phyloP scores from a whole-genome alignment of 208 protist species.

The Balamuthia mandrillaris region DNA sequence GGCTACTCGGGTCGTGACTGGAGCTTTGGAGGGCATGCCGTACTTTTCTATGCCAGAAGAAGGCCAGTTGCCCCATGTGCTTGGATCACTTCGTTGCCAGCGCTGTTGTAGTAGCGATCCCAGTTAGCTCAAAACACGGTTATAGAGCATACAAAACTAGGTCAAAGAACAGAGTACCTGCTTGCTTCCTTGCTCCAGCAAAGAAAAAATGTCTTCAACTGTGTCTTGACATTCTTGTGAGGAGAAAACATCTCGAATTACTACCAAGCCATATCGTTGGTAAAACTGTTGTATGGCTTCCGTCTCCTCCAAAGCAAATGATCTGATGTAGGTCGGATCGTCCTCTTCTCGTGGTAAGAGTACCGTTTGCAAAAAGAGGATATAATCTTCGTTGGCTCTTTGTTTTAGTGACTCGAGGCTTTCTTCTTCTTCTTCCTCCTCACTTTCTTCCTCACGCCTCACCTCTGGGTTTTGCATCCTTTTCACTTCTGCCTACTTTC shows the following conservation, averaged over 20 bases:
- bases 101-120: not conserved
- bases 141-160: not conserved
- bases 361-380: too few species aligned
- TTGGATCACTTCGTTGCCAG: not conserved
- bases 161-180: not conserved
- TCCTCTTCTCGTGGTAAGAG: too few species aligned
- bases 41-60: not conserved
- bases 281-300: not conserved
- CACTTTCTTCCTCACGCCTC: too few species aligned
- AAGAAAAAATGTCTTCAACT: not conserved
- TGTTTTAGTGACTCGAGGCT: too few species aligned
- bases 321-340: too few species aligned
- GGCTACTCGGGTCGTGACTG: not conserved
- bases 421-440: too few species aligned
- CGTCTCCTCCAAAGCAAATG: not conserved
- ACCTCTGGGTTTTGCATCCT: too few species aligned
- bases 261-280: constrained; percentile 7
- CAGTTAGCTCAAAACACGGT: too few species aligned
- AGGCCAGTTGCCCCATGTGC: constrained; percentile 4
- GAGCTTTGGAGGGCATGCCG: not conserved
- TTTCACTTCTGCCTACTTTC: too few species aligned
- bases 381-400: too few species aligned
- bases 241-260: not conserved
- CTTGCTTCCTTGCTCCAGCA: not conserved
- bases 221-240: not conserved